These are phyloP conservation scores for Phytophthora pinifolia DNA, from an alignment of 352 stramenopile species.

Conservation along the genomic window DNA sequence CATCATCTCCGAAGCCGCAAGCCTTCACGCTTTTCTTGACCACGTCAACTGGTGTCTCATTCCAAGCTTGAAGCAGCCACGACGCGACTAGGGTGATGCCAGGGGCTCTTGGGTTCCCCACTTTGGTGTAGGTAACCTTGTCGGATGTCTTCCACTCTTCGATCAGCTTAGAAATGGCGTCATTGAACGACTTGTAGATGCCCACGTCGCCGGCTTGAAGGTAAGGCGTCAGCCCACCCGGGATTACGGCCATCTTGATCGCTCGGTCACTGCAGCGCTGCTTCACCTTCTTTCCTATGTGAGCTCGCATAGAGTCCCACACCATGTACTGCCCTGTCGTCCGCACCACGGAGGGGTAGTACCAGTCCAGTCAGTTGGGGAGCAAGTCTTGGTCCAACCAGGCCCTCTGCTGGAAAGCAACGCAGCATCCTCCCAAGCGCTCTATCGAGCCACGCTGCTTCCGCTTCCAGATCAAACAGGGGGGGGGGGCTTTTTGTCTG, in stretches of 20 bases:
- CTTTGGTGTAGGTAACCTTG: slow-evolving; percentile 6
- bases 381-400: slow-evolving; percentile 14
- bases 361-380: slow-evolving; percentile 9
- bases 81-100: slow-evolving; percentile 4
- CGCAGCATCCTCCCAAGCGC: slow-evolving; percentile 9
- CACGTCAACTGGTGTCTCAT: slow-evolving; percentile 6
- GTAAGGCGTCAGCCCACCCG: slow-evolving; percentile 17
- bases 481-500: too few species aligned
- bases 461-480: too few species aligned
- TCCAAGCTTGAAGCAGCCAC: slow-evolving; percentile 13
- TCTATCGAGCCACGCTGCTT: slow-evolving; percentile 2
- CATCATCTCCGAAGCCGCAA: slow-evolving; percentile 11
- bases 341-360: slow-evolving; percentile 2
- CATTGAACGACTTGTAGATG: slow-evolving; percentile 24
- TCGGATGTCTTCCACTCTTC: slow-evolving; percentile 8
- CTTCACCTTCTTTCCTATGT: slow-evolving; percentile 16
- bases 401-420: slow-evolving; percentile 6
- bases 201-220: slow-evolving; percentile 13
- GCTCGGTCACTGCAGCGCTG: background rate
- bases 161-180: slow-evolving; percentile 12
- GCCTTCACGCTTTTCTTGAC: slow-evolving; percentile 14
- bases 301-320: slow-evolving; percentile 20
- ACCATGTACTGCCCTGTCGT: slow-evolving; percentile 7
- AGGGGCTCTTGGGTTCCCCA: slow-evolving; percentile 5
- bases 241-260: slow-evolving; percentile 13